Evolutionary conservation across 257 asterid species (phyloP), one percentile per base, ranked within the genome.

Genomic region (Thymus mandschuricus): DNA sequence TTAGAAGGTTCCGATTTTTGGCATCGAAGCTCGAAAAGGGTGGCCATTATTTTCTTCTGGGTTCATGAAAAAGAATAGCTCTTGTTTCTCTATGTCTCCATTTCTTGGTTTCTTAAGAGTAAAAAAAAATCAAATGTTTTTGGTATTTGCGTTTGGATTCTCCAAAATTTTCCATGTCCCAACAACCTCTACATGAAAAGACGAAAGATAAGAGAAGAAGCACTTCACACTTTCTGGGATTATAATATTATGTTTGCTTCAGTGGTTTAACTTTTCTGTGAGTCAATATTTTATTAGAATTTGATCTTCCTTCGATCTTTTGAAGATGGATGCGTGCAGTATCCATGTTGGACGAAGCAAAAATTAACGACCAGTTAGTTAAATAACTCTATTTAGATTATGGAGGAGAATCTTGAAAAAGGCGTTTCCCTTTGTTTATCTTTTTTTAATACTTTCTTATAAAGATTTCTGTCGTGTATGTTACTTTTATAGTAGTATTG

Each of bases 1-100:
- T 68, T n/a, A 49, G 80, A 73, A 83, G 55, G 59, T 49, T 83
- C 1, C 7, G 74, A 56, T 65, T 72, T 71, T 72, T 70, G 79
- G 61, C 60, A 60, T 66, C 74, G 15, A 64, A 73, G 54, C 68
- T 77, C 6, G 31, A 59, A 60, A 62, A 15, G 61, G 77, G 33
- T 77, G 64, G 38, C 38, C 7, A 38, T 27, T 12, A 6, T 66
- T 60, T 61, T 75, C 46, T 33, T 74, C 45, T 70, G 75, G 31
- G 51, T 74, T 70, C 38, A 64, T 65, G 50, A 38, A 65, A 56
- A 66, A 43, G 44, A 41, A 3, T 27, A 5, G 33, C 27, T 28
- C 11, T 64, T 34, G 2, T 30, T 50, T 29, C 46, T 45, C 52
- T 1, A 13, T 43, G 40, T 0, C 29, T 51, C 12, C 31, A 6